phyloP scores from a whole-genome alignment of 176 grass and related monocot species.

The Stipa capillata region DNA sequence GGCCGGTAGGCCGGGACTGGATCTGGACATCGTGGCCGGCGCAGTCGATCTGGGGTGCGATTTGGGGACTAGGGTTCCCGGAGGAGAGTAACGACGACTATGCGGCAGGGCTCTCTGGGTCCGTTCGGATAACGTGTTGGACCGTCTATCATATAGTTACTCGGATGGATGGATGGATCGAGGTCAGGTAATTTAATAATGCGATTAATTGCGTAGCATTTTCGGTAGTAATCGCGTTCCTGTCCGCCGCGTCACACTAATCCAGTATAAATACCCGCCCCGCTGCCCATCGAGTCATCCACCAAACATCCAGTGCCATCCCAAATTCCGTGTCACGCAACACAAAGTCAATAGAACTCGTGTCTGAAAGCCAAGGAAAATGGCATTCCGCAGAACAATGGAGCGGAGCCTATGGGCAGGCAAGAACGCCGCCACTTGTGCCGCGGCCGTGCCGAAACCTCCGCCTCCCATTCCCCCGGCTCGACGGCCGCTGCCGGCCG shows the following conservation, averaged over 20 bases:
- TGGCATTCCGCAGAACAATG: constrained; percentile 56
- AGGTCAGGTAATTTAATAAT: no score
- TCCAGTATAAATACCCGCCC: constrained; percentile 44
- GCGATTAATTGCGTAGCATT: background rate
- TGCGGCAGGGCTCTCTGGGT: no score
- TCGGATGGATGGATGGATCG: background rate
- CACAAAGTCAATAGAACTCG: background rate
- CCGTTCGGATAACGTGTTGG: no score
- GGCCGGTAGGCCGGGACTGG: no score
- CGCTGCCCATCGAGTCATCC: background rate
- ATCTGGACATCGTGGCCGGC: no score
- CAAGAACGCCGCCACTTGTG: constrained; percentile 2
- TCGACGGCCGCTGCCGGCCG: constrained; percentile 7
- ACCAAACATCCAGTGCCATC: background rate
- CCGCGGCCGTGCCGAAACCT: background rate
- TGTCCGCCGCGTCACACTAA: background rate
- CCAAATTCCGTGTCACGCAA: constrained; percentile 1
- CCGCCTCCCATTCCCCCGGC: background rate
- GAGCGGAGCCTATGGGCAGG: constrained; percentile 32
- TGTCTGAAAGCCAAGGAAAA: background rate
- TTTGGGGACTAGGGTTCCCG: no score
- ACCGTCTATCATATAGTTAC: no score
- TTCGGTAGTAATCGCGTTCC: background rate
- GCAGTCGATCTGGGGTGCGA: no score
- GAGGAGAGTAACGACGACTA: no score